Percentiles rank a stretch among this genome's conserved stretches.
Evolutionary conservation across 495 filamentous ascomycete genomes (phyloP).

Genomic region (Penicillium pancosmium): DNA sequence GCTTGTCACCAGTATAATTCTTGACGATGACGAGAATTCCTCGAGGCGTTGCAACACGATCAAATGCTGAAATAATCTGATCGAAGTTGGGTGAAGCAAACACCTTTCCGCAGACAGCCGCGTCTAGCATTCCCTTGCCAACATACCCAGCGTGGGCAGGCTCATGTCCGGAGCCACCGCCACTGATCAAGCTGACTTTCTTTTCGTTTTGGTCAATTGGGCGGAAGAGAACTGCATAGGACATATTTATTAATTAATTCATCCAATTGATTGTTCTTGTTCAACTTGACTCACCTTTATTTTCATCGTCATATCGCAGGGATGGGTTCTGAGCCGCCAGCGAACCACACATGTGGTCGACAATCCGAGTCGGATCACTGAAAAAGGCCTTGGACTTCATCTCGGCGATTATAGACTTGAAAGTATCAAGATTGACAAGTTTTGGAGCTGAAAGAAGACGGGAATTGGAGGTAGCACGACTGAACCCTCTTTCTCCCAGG

Average conservation of each 20-base stretch:
- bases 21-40: conserved; percentile 18
- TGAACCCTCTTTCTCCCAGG: conserved; percentile 1
- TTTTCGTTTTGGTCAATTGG: not conserved
- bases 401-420: not conserved
- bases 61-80: conserved; percentile 16
- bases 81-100: conserved; percentile 19
- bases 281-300: conserved; percentile 6
- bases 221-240: conserved; percentile 7
- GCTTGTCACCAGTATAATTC: conserved; percentile 21
- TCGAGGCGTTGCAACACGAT: conserved; percentile 8
- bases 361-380: conserved; percentile 11
- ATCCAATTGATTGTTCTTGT: not conserved
- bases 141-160: conserved; percentile 19
- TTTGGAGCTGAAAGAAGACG: not conserved
- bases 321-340: conserved; percentile 11
- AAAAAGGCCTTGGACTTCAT: conserved; percentile 17
- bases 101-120: conserved; percentile 16
- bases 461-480: not conserved
- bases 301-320: conserved; percentile 7
- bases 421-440: not conserved
- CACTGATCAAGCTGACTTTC: conserved; percentile 23
- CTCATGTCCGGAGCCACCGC: conserved; percentile 20
- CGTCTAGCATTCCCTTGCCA: conserved; percentile 21
- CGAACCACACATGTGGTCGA: conserved; percentile 14
- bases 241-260: not conserved